A percentile compares a stretch with the other conserved stretches of the same genome.
Conservation (phyloP, 2,329 filamentous ascomycete species). For the Exophiala sideris region DNA sequence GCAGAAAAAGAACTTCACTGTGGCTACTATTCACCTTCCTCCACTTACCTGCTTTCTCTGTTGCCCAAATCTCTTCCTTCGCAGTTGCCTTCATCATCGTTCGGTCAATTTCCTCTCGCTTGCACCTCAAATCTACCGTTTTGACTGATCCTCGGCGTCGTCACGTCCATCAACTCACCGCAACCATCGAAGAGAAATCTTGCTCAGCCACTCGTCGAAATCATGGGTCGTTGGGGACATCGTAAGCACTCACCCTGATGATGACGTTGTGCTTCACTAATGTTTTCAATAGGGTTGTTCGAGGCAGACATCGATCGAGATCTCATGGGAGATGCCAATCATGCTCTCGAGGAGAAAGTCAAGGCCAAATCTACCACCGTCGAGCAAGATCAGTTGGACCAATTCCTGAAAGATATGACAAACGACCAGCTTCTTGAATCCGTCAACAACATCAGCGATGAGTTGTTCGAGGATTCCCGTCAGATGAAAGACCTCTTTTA, state of each 20-base stretch:
- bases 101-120: not conserved
- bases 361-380: constrained; percentile 3
- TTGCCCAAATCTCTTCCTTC: not conserved
- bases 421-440: not conserved
- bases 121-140: not conserved
- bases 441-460: constrained; percentile 2
- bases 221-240: constrained; percentile 14
- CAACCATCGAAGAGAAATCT: not conserved
- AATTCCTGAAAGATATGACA: not conserved
- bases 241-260: not conserved
- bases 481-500: not conserved
- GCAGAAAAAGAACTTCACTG: not conserved
- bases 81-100: not conserved
- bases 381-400: constrained; percentile 4
- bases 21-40: not conserved
- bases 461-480: constrained; percentile 5
- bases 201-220: constrained; percentile 1
- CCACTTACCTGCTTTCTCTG: not conserved
- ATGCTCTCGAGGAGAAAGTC: not conserved
- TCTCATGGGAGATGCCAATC: not conserved
- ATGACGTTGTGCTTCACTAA: not conserved
- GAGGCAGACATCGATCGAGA: constrained; percentile 8
- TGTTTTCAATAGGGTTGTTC: constrained; percentile 2
- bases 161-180: not conserved
- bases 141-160: not conserved